A percentile compares a stretch with the other conserved stretches of the same genome.
Conservation (phyloP, 2,329 filamentous ascomycete species). For the Neocatenulostroma microsporum region DNA sequence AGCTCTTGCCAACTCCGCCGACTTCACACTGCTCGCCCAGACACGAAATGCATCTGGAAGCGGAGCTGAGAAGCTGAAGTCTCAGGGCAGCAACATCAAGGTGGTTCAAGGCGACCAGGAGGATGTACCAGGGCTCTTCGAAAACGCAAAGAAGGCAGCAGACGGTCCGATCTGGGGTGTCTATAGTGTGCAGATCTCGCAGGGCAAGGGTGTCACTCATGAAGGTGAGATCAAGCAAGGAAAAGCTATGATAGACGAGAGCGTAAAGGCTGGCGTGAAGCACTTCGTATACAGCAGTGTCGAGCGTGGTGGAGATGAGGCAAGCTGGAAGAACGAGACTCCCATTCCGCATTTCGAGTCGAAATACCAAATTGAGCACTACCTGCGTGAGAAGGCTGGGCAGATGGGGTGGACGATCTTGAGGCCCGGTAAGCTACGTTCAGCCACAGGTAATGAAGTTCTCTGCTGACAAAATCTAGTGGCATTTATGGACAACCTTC, state of each 20-base stretch:
- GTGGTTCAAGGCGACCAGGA: conserved; percentile 50
- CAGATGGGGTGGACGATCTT: conserved; percentile 13
- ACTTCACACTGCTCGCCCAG: conserved; percentile 49
- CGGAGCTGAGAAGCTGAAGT: conserved; percentile 42
- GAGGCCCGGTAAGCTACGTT: conserved; percentile 8
- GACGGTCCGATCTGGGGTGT: conserved; percentile 41
- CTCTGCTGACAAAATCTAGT: conserved; percentile 30
- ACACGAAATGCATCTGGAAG: conserved; percentile 46
- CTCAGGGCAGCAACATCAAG: conserved; percentile 42
- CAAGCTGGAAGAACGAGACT: conserved; percentile 48
- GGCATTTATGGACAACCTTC: conserved; percentile 57
- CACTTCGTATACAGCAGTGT: conserved; percentile 59
- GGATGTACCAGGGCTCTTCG: conserved; percentile 44
- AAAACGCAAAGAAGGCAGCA: conserved; percentile 34
- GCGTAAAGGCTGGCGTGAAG: conserved; percentile 48
- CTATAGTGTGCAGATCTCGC: conserved; percentile 52
- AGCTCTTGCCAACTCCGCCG: conserved; percentile 28
- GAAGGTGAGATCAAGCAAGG: conserved; percentile 50
- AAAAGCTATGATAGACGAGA: conserved; percentile 51
- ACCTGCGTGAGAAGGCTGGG: conserved; percentile 45
- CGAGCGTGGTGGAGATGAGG: conserved; percentile 53
- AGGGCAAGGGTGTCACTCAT: conserved; percentile 36
- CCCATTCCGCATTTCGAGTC: conserved; percentile 49
- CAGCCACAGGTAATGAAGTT: too few relatives aligned
- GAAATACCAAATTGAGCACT: conserved; percentile 56